These are phyloP conservation scores for Alternaria infectoria DNA, from an alignment of 2,329 filamentous ascomycete genomes.

Conservation along the genomic window DNA sequence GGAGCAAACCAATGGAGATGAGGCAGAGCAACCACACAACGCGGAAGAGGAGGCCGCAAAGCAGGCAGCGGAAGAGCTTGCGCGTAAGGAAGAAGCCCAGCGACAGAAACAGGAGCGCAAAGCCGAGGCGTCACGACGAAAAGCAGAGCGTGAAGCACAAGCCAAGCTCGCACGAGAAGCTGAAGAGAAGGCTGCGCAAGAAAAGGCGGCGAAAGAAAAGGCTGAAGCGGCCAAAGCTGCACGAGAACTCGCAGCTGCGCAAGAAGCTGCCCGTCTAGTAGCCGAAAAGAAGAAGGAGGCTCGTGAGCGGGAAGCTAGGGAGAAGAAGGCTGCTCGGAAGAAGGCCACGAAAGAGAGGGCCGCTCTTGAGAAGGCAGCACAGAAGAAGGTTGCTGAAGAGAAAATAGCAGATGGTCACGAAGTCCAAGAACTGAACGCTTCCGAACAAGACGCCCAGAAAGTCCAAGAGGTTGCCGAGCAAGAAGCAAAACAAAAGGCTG, in stretches of 20 bases:
- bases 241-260: background rate
- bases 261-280: background rate
- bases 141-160: background rate
- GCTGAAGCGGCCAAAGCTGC: background rate
- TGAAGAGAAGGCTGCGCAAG: background rate
- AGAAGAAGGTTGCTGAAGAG: background rate
- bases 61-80: background rate
- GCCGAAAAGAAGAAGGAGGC: background rate
- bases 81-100: background rate
- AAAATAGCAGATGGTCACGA: background rate
- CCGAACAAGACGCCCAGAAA: background rate
- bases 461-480: background rate
- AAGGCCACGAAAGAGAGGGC: background rate
- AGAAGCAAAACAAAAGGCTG: background rate
- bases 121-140: background rate
- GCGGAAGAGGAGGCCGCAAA: background rate
- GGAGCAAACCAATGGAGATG: background rate
- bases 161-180: background rate
- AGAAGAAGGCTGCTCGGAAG: slow-evolving; percentile 1
- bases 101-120: background rate
- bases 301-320: background rate
- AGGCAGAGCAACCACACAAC: background rate
- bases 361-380: background rate
- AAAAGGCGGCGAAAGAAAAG: background rate
- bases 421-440: background rate